These are phyloP conservation scores for Phytophthora podocarpi DNA, from an alignment of 352 stramenopile species.

Conservation along the genomic window DNA sequence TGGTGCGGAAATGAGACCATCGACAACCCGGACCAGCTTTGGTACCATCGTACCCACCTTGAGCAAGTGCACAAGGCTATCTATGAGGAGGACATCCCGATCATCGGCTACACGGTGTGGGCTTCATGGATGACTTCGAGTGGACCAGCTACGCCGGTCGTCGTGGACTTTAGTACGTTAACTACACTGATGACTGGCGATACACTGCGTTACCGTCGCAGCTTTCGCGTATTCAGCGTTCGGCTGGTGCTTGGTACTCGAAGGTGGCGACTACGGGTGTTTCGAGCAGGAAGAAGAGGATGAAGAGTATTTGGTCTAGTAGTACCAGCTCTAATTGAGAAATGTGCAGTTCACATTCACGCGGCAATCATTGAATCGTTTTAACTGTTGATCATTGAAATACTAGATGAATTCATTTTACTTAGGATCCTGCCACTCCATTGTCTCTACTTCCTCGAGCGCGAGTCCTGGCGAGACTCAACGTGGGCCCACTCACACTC, in stretches of 20 bases:
- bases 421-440: too few relatives aligned
- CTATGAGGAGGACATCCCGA: conserved; percentile 49
- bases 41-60: conserved; percentile 59
- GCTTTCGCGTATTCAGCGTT: conserved; percentile 48
- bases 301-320: conserved; percentile 28
- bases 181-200: conserved; percentile 46
- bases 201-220: conserved; percentile 20
- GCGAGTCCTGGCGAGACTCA: conserved; percentile 56
- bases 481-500: conserved; percentile 75
- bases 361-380: too few relatives aligned
- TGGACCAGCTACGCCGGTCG: conserved; percentile 45
- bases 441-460: conserved; percentile 19
- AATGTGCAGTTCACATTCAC: too few relatives aligned
- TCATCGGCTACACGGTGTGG: conserved; percentile 94
- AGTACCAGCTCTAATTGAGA: too few relatives aligned
- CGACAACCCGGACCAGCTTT: conserved; percentile 60
- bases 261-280: conserved; percentile 30
- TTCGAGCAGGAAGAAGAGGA: conserved; percentile 39
- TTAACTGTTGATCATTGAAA: too few relatives aligned
- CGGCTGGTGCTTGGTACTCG: conserved; percentile 47
- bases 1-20: conserved; percentile 68
- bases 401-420: too few relatives aligned
- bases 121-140: conserved; percentile 41
- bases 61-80: conserved; percentile 62
- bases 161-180: conserved; percentile 66